Percentiles rank a stretch among this genome's conserved stretches.
Evolutionary conservation across 2,329 filamentous ascomycete species (phyloP).

Genomic region (Colletotrichum sp.): DNA sequence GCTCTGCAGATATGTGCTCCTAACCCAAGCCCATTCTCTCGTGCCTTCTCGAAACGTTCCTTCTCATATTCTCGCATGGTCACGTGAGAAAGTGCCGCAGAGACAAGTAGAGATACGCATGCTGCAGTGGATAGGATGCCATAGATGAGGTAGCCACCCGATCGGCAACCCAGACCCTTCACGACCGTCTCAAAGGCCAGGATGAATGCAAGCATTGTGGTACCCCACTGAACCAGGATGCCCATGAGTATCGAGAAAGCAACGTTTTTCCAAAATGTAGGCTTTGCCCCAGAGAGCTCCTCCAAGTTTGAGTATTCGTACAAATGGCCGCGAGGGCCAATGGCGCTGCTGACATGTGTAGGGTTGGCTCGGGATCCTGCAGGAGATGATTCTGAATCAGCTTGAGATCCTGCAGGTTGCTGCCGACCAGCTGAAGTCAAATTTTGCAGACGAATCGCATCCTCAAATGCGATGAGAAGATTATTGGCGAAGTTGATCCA

Average conservation of each 20-base stretch:
- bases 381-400: accelerated
- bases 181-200: background rate
- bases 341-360: background rate
- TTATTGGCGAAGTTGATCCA: background rate
- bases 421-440: accelerated
- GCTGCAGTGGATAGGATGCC: background rate
- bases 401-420: background rate
- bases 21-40: accelerated
- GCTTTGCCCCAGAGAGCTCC: background rate
- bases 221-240: background rate
- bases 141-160: background rate
- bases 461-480: accelerated
- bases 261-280: background rate
- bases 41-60: accelerated
- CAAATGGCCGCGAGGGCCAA: accelerated
- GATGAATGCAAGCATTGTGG: background rate
- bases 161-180: background rate
- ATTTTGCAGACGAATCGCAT: background rate
- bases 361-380: background rate
- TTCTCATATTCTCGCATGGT: background rate
- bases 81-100: background rate
- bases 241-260: background rate
- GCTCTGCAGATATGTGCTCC: background rate
- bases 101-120: accelerated
- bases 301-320: background rate